These are phyloP conservation scores for Thermothelomyces thermophilus DNA, from an alignment of 2,329 filamentous ascomycete species.

Conservation along the genomic window DNA sequence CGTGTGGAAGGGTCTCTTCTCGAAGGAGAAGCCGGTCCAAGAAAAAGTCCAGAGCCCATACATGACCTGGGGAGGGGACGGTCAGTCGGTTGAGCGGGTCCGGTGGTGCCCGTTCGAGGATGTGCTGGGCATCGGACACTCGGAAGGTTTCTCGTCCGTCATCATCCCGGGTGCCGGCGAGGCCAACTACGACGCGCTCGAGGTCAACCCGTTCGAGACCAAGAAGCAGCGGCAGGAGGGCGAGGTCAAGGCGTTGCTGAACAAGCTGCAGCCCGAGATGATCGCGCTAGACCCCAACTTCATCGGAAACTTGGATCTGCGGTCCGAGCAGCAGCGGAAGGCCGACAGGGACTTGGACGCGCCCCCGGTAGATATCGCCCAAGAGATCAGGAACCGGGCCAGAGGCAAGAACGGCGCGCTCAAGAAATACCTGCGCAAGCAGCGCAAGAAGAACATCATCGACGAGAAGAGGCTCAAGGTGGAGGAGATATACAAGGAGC, in stretches of 20 bases:
- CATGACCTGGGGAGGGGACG: constrained; percentile 87
- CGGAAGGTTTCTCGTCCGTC: constrained; percentile 80
- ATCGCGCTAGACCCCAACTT: constrained; percentile 91
- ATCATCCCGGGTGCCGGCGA: constrained; percentile 94
- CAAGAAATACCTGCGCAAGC: constrained; percentile 85
- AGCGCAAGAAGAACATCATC: constrained; percentile 86
- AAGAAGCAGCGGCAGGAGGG: constrained; percentile 85
- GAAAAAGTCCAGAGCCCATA: constrained; percentile 82
- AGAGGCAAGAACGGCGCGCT: constrained; percentile 85
- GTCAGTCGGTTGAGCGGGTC: constrained; percentile 70
- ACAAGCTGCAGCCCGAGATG: constrained; percentile 95
- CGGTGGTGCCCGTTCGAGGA: constrained; percentile 95
- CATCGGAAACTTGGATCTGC: constrained; percentile 78
- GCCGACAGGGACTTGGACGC: constrained; percentile 75
- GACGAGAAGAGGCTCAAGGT: constrained; percentile 88
- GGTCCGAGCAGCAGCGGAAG: constrained; percentile 68
- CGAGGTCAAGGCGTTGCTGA: constrained; percentile 83
- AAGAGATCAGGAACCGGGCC: constrained; percentile 67
- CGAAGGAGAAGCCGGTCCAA: constrained; percentile 63
- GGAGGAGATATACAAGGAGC: constrained; percentile 72
- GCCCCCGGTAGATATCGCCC: constrained; percentile 50
- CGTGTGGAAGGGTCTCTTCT: constrained; percentile 86
- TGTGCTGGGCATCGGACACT: constrained; percentile 77
- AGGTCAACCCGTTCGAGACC: constrained; percentile 93
- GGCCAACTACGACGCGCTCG: constrained; percentile 89